phyloP scores from a whole-genome alignment of 495 filamentous ascomycete species.

The Aspergillus steynii region DNA sequence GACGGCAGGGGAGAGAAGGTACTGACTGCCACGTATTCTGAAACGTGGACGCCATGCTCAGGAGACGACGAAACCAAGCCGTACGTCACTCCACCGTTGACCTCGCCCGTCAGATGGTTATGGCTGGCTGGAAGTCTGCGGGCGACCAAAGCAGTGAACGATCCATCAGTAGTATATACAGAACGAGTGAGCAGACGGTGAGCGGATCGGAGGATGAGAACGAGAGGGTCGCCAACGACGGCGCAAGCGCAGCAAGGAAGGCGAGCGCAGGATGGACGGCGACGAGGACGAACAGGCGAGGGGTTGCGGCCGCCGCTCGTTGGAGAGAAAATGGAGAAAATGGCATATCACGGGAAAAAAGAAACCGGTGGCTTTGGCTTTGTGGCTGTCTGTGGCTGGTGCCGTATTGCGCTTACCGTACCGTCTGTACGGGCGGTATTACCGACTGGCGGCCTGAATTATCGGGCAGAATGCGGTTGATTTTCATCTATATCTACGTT shows the following conservation, averaged over 20 bases:
- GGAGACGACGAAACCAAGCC: slow-evolving; percentile 22
- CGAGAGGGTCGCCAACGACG: neutral
- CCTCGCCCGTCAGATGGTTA: slow-evolving; percentile 56
- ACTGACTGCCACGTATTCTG: slow-evolving; percentile 55
- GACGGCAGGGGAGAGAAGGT: slow-evolving; percentile 12
- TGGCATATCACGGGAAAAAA: slow-evolving; percentile 23
- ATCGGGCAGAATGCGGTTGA: no score
- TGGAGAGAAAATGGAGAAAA: slow-evolving; percentile 18
- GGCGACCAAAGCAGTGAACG: slow-evolving; percentile 36
- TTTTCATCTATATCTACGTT: no score
- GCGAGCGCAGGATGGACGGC: slow-evolving; percentile 9
- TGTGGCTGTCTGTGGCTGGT: slow-evolving; percentile 17
- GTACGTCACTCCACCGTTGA: slow-evolving; percentile 51
- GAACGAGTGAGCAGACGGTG: slow-evolving; percentile 8
- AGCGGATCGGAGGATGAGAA: slow-evolving; percentile 1
- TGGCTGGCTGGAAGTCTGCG: slow-evolving; percentile 45
- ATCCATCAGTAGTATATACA: slow-evolving; percentile 45
- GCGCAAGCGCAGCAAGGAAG: neutral
- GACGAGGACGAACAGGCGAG: slow-evolving; percentile 17
- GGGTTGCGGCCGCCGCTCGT: slow-evolving; percentile 25
- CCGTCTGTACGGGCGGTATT: neutral
- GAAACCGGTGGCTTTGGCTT: slow-evolving; percentile 15
- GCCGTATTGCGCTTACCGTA: slow-evolving; percentile 3
- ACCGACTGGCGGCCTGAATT: no score
- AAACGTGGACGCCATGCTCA: slow-evolving; percentile 51